A percentile compares a stretch with the other conserved stretches of the same genome.
Evolutionary conservation across 73 alveolate genomes (phyloP).

Genomic region (Tetrahymena elliotti): DNA sequence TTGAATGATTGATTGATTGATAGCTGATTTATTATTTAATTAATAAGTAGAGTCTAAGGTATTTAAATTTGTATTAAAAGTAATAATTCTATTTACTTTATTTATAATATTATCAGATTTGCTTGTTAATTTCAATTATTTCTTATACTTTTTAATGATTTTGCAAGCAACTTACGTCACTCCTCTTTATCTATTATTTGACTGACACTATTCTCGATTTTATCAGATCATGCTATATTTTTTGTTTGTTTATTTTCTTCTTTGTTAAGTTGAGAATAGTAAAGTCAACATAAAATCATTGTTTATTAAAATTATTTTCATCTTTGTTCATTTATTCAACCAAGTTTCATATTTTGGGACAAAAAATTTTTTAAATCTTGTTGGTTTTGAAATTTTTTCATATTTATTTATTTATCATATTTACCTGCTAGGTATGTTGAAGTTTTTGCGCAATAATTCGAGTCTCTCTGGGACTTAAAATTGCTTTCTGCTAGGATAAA

Average conservation of each 20-base stretch:
- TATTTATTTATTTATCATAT: too few species aligned
- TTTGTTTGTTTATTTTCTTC: background rate
- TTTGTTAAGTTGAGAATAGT: background rate
- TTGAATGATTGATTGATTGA: too few species aligned
- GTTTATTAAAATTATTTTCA: too few species aligned
- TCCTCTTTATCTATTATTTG: background rate
- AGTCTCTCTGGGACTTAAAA: background rate
- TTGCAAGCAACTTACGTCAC: background rate
- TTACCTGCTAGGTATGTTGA: background rate
- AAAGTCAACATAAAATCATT: too few species aligned
- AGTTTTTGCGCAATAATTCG: background rate
- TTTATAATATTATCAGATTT: background rate
- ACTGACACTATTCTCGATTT: background rate
- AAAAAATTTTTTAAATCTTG: too few species aligned
- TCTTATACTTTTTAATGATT: too few species aligned
- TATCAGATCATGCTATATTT: too few species aligned
- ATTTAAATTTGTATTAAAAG: background rate
- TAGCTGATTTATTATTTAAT: too few species aligned
- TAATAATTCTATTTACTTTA: background rate
- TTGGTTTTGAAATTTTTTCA: too few species aligned
- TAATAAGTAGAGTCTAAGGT: background rate
- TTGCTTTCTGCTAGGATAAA: background rate
- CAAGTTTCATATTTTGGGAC: too few species aligned
- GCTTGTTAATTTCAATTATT: background rate
- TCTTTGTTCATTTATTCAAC: too few species aligned